These are phyloP conservation scores for Lupinus albus DNA, from an alignment of 306 rosid species.

Conservation along the genomic window DNA sequence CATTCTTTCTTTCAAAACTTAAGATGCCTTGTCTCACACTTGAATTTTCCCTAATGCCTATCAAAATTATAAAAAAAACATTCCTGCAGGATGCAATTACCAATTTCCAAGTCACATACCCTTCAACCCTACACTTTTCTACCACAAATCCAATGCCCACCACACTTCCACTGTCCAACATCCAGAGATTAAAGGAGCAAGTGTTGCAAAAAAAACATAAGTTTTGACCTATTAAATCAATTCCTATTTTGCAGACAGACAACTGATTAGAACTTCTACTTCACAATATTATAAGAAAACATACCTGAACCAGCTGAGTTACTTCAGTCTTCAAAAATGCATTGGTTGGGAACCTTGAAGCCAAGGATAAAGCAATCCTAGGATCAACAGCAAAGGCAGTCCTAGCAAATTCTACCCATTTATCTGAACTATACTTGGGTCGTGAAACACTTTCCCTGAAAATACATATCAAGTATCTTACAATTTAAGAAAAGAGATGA, in stretches of 20 bases:
- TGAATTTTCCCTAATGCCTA: constrained; percentile 9
- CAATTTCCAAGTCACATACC: background rate
- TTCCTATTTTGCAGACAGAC: constrained; percentile 19
- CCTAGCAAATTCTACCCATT: constrained; percentile 86
- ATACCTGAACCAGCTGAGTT: constrained; percentile 85
- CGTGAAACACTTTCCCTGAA: constrained; percentile 70
- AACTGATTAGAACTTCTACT: constrained; percentile 27
- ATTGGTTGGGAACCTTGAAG: constrained; percentile 80
- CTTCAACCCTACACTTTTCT: too few species aligned
- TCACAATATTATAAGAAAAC: constrained; percentile 21
- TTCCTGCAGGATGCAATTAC: background rate
- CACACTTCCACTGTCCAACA: constrained; percentile 5
- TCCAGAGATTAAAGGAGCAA: constrained; percentile 23
- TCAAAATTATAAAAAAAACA: constrained; percentile 13
- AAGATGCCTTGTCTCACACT: background rate
- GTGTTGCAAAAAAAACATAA: constrained; percentile 13
- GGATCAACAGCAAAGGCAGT: constrained; percentile 97
- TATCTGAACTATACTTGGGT: constrained; percentile 77
- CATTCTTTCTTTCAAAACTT: constrained; percentile 12
- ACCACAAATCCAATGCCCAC: too few species aligned
- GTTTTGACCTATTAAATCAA: constrained; percentile 26
- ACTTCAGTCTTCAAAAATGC: constrained; percentile 76
- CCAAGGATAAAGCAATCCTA: constrained; percentile 76
- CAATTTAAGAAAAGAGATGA: constrained; percentile 20
- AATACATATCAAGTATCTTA: constrained; percentile 35